Percentiles rank a stretch among this genome's conserved stretches.
These are phyloP conservation scores for Ophiostoma perfectum DNA, from an alignment of 2,329 filamentous ascomycete genomes.

Conservation along the genomic window DNA sequence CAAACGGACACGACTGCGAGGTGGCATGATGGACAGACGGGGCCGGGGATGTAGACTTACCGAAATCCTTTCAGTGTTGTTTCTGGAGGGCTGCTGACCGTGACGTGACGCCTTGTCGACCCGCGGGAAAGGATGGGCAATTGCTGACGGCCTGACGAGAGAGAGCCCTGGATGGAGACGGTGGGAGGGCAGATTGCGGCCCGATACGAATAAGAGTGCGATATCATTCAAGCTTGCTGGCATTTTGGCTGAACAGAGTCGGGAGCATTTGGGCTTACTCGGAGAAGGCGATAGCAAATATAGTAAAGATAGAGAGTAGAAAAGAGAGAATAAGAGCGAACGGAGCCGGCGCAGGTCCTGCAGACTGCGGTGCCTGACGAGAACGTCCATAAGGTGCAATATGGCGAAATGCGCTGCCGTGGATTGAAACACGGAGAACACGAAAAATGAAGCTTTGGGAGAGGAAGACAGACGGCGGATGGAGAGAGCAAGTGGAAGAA, in stretches of 20 bases:
- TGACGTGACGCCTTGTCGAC: not conserved
- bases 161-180: not conserved
- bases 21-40: not conserved
- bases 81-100: not conserved
- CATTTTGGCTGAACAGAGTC: too few species aligned
- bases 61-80: not conserved
- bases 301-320: not conserved
- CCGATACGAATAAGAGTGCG: slow-evolving; percentile 8
- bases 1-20: not conserved
- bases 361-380: too few species aligned
- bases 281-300: not conserved
- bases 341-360: not conserved
- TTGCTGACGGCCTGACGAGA: not conserved
- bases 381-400: too few species aligned
- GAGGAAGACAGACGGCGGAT: not conserved
- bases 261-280: too few species aligned
- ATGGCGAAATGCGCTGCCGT: not conserved
- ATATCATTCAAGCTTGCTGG: not conserved
- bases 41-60: not conserved
- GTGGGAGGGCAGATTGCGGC: not conserved
- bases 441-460: not conserved
- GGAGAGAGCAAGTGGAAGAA: not conserved
- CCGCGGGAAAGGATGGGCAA: not conserved
- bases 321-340: not conserved
- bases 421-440: not conserved